Conservation (phyloP, 1,284 basidiomycete species). For the Pseudozyma thailandica region DNA sequence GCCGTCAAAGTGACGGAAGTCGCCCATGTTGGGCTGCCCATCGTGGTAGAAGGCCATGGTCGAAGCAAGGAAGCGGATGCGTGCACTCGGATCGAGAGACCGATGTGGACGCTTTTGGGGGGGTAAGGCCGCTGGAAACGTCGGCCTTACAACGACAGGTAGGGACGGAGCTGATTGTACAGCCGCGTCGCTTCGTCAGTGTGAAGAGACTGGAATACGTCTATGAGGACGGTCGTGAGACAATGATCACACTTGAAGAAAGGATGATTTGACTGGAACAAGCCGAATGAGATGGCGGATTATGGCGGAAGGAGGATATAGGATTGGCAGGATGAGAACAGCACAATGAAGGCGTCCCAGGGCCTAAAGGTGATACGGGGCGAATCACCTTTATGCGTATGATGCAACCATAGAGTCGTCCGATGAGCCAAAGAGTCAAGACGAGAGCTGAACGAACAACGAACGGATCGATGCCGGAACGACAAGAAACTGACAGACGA, state of each 20-base stretch:
- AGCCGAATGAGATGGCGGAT: neutral
- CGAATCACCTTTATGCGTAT: slow-evolving; percentile 32
- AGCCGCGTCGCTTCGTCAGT: no score
- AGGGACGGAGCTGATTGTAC: neutral
- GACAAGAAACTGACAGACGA: neutral
- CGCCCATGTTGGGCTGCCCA: slow-evolving; percentile 14
- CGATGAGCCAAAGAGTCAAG: slow-evolving; percentile 6
- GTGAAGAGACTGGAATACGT: no score
- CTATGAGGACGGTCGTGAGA: no score
- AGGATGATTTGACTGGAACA: no score
- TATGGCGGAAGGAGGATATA: neutral
- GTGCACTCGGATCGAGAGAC: slow-evolving; percentile 17
- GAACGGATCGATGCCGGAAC: neutral
- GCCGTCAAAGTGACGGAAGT: slow-evolving; percentile 15
- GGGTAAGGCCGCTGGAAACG: slow-evolving; percentile 7
- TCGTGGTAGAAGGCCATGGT: slow-evolving; percentile 30
- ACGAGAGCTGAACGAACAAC: neutral
- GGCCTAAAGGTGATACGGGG: slow-evolving; percentile 25
- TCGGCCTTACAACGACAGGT: slow-evolving; percentile 5
- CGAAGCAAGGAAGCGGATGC: slow-evolving; percentile 9
- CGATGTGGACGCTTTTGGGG: slow-evolving; percentile 31
- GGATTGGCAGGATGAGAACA: slow-evolving; percentile 35
- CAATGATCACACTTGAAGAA: no score
- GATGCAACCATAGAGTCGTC: slow-evolving; percentile 36
- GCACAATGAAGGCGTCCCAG: slow-evolving; percentile 53